Base-by-base conservation (phyloP, 306 rosid genomes). In the Ochetophila trinervis region DNA sequence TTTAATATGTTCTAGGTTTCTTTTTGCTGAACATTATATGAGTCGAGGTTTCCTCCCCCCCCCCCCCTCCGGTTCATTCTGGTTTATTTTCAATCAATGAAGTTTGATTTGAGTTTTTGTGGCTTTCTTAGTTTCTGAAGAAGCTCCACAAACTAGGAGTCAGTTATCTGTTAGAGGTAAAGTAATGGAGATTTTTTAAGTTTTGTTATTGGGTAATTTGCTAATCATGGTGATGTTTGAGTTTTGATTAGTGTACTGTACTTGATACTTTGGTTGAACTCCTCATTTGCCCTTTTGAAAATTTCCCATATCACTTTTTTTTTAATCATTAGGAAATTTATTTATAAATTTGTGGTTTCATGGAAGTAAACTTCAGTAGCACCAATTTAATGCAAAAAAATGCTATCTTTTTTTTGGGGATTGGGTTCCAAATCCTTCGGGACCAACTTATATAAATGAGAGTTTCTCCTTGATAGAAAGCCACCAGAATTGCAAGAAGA, bases 91-190 rank as follows among this genome's bases (percentile, higher is more conserved):
- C n/a, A n/a, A n/a, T n/a, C n/a, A n/a, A n/a, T n/a, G n/a, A n/a
- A n/a, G n/a, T n/a, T n/a, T n/a, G n/a, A n/a, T n/a, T n/a, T n/a
- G n/a, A n/a, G n/a, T n/a, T n/a, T n/a, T n/a, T n/a, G n/a, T n/a
- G n/a, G n/a, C n/a, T n/a, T n/a, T n/a, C n/a, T n/a, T 57, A 13
- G 8, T 59, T 52, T 62, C 36, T 20, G 36, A 32, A 18, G 30
- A 8, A 35, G 47, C 23, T 71, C 65, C 55, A 45, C 36, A 40
- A 44, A 67, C 51, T 49, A 60, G 54, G 56, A 72, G 76, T 74
- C 82, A 78, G 75, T 53, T 69, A 3, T 70, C 79, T 66, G 57
- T 49, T 30, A 49, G 72, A 24, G 87, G 88, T 81, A n/a, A 66
- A 4, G 30, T 24, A 21, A 27, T 23, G 18, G 57, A 17, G 23